Percentiles rank a stretch among this genome's conserved stretches.
These are phyloP conservation scores for Aspergillus phoenicis DNA, from an alignment of 2,329 filamentous ascomycete species.

Conservation along the genomic window DNA sequence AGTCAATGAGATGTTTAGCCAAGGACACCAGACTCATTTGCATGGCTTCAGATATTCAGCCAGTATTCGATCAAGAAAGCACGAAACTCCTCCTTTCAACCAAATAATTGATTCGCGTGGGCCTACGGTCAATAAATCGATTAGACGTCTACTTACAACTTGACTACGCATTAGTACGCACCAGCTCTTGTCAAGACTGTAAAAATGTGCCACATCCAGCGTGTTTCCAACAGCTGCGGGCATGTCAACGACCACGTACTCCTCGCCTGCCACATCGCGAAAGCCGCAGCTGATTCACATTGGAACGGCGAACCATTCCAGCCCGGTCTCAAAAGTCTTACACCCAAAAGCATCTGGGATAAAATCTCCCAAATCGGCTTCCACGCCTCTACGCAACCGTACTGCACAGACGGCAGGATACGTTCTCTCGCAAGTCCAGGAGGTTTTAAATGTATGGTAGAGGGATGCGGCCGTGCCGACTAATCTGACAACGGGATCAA, in stretches of 20 bases:
- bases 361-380: constrained; percentile 15
- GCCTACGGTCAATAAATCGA: not conserved
- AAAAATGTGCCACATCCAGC: constrained; percentile 26
- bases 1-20: not conserved
- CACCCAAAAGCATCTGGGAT: not conserved
- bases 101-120: not conserved
- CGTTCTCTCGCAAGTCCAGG: constrained; percentile 8
- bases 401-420: constrained; percentile 17
- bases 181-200: no score
- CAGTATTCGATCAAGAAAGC: not conserved
- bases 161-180: not conserved
- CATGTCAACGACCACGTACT: constrained; percentile 28
- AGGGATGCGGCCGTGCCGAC: constrained; percentile 18
- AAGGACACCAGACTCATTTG: no score
- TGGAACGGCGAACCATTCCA: not conserved
- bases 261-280: constrained; percentile 21
- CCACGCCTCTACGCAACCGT: constrained; percentile 21
- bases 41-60: not conserved
- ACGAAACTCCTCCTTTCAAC: not conserved
- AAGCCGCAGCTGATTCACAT: constrained; percentile 5
- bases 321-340: not conserved
- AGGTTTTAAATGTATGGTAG: constrained; percentile 27
- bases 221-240: constrained; percentile 26
- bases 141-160: not conserved
- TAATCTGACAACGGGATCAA: not conserved